These are phyloP conservation scores for Podaxis sp. DNA, from an alignment of 768 basidiomycete genomes.

Conservation along the genomic window DNA sequence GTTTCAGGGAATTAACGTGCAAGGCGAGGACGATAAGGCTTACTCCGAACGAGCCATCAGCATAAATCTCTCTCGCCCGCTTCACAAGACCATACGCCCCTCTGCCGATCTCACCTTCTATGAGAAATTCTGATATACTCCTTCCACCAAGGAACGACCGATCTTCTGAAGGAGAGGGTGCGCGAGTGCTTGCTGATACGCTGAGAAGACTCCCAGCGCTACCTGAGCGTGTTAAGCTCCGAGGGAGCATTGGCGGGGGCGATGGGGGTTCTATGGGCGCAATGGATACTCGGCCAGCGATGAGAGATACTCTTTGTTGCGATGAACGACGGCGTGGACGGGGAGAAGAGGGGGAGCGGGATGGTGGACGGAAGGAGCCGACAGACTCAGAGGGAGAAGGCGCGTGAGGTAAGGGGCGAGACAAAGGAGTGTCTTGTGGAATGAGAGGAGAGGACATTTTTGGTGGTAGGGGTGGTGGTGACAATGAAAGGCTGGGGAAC, in stretches of 20 bases:
- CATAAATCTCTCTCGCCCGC: conserved; percentile 74
- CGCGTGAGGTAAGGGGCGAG: conserved; percentile 23
- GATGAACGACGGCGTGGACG: conserved; percentile 77
- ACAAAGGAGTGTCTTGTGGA: conserved; percentile 5
- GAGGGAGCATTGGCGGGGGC: conserved; percentile 58
- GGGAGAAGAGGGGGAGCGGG: conserved; percentile 55
- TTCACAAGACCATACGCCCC: conserved; percentile 97
- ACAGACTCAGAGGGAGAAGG: conserved; percentile 27
- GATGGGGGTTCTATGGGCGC: conserved; percentile 75
- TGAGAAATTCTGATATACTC: conserved; percentile 82
- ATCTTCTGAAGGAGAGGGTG: conserved; percentile 58
- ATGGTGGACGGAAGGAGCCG: conserved; percentile 29
- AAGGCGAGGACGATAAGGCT: conserved; percentile 31
- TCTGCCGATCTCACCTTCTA: conserved; percentile 86
- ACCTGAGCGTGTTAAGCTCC: conserved; percentile 60
- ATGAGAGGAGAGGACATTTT: conserved; percentile 10
- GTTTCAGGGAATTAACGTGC: conserved; percentile 18
- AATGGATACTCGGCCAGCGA: conserved; percentile 80
- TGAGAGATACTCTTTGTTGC: conserved; percentile 80
- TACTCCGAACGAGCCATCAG: conserved; percentile 83
- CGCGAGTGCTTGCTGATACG: conserved; percentile 54
- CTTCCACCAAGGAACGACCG: conserved; percentile 58
- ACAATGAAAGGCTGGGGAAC: conserved; percentile 21
- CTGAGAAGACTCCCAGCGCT: conserved; percentile 68
- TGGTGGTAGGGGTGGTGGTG: conserved; percentile 25